Base-by-base conservation (phyloP, 2,329 filamentous ascomycete genomes). In the Penicillium hordei region DNA sequence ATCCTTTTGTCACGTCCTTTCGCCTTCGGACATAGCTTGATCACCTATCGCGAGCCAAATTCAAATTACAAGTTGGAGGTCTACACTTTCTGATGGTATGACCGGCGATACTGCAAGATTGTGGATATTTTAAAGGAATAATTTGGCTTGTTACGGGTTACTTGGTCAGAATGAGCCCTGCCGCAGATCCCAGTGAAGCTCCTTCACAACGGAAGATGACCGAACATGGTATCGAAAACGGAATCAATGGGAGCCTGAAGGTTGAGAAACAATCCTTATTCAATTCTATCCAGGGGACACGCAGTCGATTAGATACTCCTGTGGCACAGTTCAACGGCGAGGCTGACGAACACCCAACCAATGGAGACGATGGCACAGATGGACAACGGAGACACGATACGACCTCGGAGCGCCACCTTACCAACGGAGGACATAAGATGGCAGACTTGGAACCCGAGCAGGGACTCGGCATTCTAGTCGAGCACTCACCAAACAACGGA, bases 401-500 rank as follows among this genome's bases (percentile, higher is more conserved):
- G 21, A 52, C 29, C 8, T 39, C 19, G 4, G 39, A 44, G 13
- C 25, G 21, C 17, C 27, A 38, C 8, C n/a, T n/a, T 45, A n/a
- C 15, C 5, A 52, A 50, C 43, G 60, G 52, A 5, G 45, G 10
- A n/a, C 17, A 60, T 12, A 52, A 54, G 13, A 43, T 29, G 13
- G 10, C 36, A 49, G 15, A 31, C 25, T 12, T 27, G 19, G 53
- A 21, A 42, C 53, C 3, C 19, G 60, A 60, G 27, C 57, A 65
- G 13, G 65, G 65, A 4, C 62, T 68, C 6, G 65, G 64, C 0
- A 67, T 67, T 2, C 23, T 68, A 23, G 48, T 68, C 2, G 60
- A 66, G 25, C 53, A 63, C 9, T 53, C 58, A 3, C 23, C 55
- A 1, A 43, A 53, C 8, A 60, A 58, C 23, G 27, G 51, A 15